phyloP scores from a whole-genome alignment of 2,329 filamentous ascomycete species.

The Pyrenochaeta sp. region DNA sequence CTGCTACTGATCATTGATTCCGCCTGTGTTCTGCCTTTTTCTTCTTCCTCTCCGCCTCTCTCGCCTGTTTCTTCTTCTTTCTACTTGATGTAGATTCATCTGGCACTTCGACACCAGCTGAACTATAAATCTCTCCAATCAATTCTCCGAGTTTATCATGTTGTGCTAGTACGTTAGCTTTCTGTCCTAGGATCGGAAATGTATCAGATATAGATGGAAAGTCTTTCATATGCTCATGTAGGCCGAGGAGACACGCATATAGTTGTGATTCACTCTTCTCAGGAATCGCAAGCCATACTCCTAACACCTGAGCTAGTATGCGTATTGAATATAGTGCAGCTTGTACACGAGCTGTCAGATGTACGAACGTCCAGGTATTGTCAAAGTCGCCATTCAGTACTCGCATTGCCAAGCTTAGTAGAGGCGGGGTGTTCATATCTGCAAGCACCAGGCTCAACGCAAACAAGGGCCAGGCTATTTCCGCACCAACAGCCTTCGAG shows the following conservation, averaged over 20 bases:
- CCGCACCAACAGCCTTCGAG: slow-evolving; percentile 10
- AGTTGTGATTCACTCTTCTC: slow-evolving; percentile 2
- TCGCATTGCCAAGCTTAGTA: slow-evolving; percentile 19
- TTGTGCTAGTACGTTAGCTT: slow-evolving; percentile 16
- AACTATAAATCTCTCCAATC: slow-evolving; percentile 37
- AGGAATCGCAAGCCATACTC: slow-evolving; percentile 25
- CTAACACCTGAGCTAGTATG: slow-evolving; percentile 49
- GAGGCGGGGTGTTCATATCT: slow-evolving; percentile 29
- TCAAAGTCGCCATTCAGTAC: slow-evolving; percentile 41
- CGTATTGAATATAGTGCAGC: slow-evolving; percentile 53
- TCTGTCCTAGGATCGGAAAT: slow-evolving; percentile 36
- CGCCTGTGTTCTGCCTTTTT: slow-evolving; percentile 26
- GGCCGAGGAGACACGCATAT: not conserved
- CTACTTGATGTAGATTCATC: slow-evolving; percentile 25
- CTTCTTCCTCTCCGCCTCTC: slow-evolving; percentile 37
- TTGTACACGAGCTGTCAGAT: slow-evolving; percentile 51
- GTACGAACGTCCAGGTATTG: slow-evolving; percentile 48
- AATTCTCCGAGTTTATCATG: slow-evolving; percentile 22
- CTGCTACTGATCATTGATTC: slow-evolving; percentile 1
- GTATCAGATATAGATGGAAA: slow-evolving; percentile 34
- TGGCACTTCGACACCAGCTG: slow-evolving; percentile 29
- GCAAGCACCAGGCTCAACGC: slow-evolving; percentile 29
- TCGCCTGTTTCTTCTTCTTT: slow-evolving; percentile 32
- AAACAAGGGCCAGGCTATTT: slow-evolving; percentile 35
- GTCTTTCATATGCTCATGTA: slow-evolving; percentile 24